phyloP scores from a whole-genome alignment of 2,329 filamentous ascomycete genomes.

The Epicoccum nigrum region DNA sequence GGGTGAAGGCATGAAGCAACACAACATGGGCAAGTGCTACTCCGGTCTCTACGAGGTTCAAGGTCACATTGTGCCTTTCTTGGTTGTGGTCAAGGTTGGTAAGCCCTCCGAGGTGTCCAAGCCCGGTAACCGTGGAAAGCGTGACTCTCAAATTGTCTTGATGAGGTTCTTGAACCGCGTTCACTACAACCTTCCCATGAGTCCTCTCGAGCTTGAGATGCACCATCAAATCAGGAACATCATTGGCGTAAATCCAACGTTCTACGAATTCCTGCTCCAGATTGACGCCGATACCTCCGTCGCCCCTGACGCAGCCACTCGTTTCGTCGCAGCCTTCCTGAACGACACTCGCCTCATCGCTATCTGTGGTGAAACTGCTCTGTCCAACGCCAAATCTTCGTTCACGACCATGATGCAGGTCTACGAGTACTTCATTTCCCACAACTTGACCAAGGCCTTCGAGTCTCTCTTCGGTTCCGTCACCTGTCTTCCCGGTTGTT shows the following conservation, averaged over 20 bases:
- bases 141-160: conserved; percentile 96
- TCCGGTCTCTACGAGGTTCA: conserved; percentile 97
- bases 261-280: conserved; percentile 96
- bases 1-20: conserved; percentile 93
- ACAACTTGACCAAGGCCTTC: conserved; percentile 96
- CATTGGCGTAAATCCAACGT: conserved; percentile 96
- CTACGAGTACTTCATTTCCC: conserved; percentile 99
- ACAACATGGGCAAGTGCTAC: conserved; percentile 99
- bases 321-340: conserved; percentile 89
- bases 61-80: conserved; percentile 95
- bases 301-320: conserved; percentile 83
- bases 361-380: conserved; percentile 90
- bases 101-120: conserved; percentile 74
- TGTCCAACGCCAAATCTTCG: conserved; percentile 91
- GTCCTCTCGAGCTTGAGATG: conserved; percentile 94
- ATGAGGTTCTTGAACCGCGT: conserved; percentile 99
- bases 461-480: conserved; percentile 97
- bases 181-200: conserved; percentile 97
- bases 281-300: conserved; percentile 98
- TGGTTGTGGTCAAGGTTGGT: conserved; percentile 96
- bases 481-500: conserved; percentile 97
- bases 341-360: conserved; percentile 93
- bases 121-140: conserved; percentile 97
- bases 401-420: conserved; percentile 99
- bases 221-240: conserved; percentile 99